Conservation (phyloP, 768 basidiomycete species). For the Phylloporus sp. region DNA sequence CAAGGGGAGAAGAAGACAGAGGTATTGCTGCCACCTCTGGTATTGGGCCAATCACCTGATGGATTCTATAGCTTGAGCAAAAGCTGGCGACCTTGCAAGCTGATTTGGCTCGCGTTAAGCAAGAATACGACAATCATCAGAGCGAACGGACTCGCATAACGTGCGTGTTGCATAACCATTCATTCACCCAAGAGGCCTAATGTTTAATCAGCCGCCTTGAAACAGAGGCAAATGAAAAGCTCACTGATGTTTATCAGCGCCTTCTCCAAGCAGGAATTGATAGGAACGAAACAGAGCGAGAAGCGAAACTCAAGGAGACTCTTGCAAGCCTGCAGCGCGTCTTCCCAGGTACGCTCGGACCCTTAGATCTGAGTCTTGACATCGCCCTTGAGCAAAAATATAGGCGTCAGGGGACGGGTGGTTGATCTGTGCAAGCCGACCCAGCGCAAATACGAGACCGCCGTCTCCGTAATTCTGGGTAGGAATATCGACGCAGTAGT, state of each 20-base stretch:
- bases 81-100: slow-evolving; percentile 51
- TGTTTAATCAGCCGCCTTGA: slow-evolving; percentile 66
- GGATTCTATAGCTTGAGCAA: slow-evolving; percentile 43
- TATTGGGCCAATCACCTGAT: not conserved
- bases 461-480: slow-evolving; percentile 88
- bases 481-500: slow-evolving; percentile 94
- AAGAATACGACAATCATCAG: slow-evolving; percentile 80
- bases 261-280: slow-evolving; percentile 89
- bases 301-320: slow-evolving; percentile 80
- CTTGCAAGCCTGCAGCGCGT: slow-evolving; percentile 78
- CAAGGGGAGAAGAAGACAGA: slow-evolving; percentile 53
- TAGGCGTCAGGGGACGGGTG: slow-evolving; percentile 89
- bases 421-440: slow-evolving; percentile 94
- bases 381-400: not conserved
- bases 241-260: slow-evolving; percentile 74
- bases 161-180: slow-evolving; percentile 34
- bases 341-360: slow-evolving; percentile 64
- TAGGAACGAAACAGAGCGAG: slow-evolving; percentile 79
- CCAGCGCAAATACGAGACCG: slow-evolving; percentile 84
- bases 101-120: slow-evolving; percentile 61
- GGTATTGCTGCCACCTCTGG: slow-evolving; percentile 31
- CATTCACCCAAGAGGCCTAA: not conserved
- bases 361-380: not conserved
- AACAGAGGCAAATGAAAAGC: slow-evolving; percentile 87
- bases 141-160: slow-evolving; percentile 75